These are phyloP conservation scores for Thraustotheca clavata DNA, from an alignment of 352 stramenopile genomes.

Conservation along the genomic window DNA sequence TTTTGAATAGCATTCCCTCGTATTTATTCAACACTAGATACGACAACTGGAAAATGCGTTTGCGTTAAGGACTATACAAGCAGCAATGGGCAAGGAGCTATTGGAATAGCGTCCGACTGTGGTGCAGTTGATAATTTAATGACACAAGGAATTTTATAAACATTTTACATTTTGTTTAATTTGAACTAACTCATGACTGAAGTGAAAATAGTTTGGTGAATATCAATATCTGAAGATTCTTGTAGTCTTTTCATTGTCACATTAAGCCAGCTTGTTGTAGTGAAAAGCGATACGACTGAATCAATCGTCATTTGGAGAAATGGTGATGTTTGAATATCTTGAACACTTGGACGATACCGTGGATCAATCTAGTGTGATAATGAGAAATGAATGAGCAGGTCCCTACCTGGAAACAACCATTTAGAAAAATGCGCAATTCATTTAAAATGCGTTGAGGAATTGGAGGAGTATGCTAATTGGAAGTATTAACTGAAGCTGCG, in stretches of 20 bases:
- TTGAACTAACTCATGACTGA: too few relatives aligned
- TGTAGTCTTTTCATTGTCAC: conserved; percentile 39
- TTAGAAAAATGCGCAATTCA: conserved; percentile 33
- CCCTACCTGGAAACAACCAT: conserved; percentile 34
- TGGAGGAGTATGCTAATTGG: conserved; percentile 22
- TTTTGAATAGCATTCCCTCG: neutral
- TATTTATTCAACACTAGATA: conserved; percentile 29
- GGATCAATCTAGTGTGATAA: conserved; percentile 17
- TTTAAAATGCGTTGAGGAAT: conserved; percentile 42
- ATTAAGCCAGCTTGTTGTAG: conserved; percentile 50
- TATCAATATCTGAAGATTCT: too few relatives aligned
- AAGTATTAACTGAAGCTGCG: neutral
- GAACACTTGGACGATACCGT: conserved; percentile 29
- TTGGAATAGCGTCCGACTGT: conserved; percentile 49
- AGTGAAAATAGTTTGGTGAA: too few relatives aligned
- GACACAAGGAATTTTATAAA: conserved; percentile 45
- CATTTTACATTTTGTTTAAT: neutral
- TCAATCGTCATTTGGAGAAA: conserved; percentile 49
- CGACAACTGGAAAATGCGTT: conserved; percentile 48
- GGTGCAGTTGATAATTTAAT: conserved; percentile 54
- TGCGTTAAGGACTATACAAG: conserved; percentile 51
- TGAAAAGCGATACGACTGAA: conserved; percentile 43
- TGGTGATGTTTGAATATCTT: conserved; percentile 29
- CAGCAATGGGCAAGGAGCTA: conserved; percentile 42
- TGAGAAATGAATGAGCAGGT: neutral